These are phyloP conservation scores for Piper betle DNA, from an alignment of 164 flowering plant genomes.

Conservation along the genomic window DNA sequence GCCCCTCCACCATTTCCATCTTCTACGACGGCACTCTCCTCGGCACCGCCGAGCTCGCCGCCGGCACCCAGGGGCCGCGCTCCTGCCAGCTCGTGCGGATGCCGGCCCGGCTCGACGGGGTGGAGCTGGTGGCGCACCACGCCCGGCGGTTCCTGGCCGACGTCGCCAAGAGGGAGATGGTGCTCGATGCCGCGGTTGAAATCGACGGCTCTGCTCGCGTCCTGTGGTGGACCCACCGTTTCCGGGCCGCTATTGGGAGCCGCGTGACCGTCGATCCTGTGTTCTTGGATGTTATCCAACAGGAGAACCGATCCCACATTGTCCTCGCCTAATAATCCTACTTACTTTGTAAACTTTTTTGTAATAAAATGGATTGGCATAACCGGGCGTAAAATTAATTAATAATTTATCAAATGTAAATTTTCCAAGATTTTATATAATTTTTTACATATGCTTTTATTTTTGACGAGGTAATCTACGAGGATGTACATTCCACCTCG, in stretches of 20 bases:
- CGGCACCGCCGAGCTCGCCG: constrained; percentile 51
- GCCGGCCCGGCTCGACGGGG: constrained; percentile 54
- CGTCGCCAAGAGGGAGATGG: constrained; percentile 64
- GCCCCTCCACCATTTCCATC: constrained; percentile 68
- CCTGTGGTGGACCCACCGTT: constrained; percentile 59
- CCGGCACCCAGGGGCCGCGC: constrained; percentile 54
- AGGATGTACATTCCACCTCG: too few species aligned
- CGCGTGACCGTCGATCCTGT: constrained; percentile 68
- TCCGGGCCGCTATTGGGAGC: constrained; percentile 69
- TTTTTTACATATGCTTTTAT: too few species aligned
- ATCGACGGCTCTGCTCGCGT: constrained; percentile 56
- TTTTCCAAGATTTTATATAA: too few species aligned
- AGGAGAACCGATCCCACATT: constrained; percentile 44
- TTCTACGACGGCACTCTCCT: constrained; percentile 67
- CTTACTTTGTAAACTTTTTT: too few species aligned
- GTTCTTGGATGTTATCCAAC: constrained; percentile 66
- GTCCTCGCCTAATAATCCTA: constrained; percentile 14
- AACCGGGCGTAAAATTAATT: too few species aligned
- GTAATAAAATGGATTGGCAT: too few species aligned
- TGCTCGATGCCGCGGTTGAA: constrained; percentile 55
- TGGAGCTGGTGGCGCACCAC: constrained; percentile 51
- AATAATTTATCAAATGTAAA: too few species aligned
- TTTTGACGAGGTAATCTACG: too few species aligned
- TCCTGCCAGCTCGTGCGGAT: constrained; percentile 57
- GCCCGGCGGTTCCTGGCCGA: constrained; percentile 42